Conservation (phyloP, 768 basidiomycete genomes). For the Collybia sp. region DNA sequence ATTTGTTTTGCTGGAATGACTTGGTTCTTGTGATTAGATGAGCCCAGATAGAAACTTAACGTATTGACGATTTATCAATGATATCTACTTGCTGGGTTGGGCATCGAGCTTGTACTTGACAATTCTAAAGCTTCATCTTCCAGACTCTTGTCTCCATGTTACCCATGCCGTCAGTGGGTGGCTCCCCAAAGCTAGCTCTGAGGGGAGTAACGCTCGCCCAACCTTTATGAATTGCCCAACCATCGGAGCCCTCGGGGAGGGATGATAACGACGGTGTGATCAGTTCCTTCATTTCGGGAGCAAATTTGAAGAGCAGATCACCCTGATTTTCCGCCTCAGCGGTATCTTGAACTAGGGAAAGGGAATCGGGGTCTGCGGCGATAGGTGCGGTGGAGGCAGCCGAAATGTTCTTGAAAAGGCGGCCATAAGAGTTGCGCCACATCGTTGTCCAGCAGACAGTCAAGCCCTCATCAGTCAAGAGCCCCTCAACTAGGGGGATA, state of each 20-base stretch:
- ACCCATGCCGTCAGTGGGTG: conserved; percentile 21
- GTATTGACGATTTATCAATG: background rate
- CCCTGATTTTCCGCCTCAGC: conserved; percentile 12
- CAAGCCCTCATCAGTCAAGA: conserved; percentile 55
- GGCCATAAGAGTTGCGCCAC: conserved; percentile 83
- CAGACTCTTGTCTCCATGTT: conserved; percentile 40
- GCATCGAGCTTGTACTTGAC: background rate
- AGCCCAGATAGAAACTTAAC: too few species aligned
- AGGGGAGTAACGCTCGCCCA: conserved; percentile 77
- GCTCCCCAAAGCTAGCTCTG: conserved; percentile 71
- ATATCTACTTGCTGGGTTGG: background rate
- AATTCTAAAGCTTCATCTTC: conserved; percentile 52
- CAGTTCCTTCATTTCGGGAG: conserved; percentile 61
- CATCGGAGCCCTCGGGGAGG: conserved; percentile 78
- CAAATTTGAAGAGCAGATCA: conserved; percentile 68
- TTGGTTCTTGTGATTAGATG: too few species aligned
- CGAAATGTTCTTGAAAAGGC: conserved; percentile 61
- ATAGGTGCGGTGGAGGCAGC: conserved; percentile 14
- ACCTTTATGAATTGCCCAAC: conserved; percentile 71
- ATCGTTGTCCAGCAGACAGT: conserved; percentile 76
- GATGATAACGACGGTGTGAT: conserved; percentile 52
- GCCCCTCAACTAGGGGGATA: conserved; percentile 71
- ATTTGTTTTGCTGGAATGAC: background rate
- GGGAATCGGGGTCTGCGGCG: conserved; percentile 41
- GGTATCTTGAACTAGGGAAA: conserved; percentile 13